Evolutionary conservation across 495 filamentous ascomycete genomes (phyloP), one percentile per base, ranked within the genome.

Genomic region (Daldinia decipiens): DNA sequence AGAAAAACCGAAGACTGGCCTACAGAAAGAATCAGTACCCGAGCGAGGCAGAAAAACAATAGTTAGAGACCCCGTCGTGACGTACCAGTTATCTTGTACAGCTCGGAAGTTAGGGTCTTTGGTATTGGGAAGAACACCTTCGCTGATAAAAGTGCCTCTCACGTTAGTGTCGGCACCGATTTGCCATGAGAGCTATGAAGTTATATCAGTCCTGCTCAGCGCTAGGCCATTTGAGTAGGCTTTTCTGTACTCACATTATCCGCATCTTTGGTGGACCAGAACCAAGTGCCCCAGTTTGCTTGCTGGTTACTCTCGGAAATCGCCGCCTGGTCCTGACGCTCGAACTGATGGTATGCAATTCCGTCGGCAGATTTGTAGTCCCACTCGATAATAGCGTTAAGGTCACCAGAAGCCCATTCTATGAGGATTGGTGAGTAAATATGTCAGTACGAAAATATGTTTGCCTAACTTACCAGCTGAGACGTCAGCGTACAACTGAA

Each of bases 1-100:
- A 24, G 91, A 86, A 75, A 96, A 97, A 0, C 91, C 93, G 81
- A 98, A 97, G 12, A 96, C 92, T 0, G 95, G 95, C 81, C 83
- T 85, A 32, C 0, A 9, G n/a, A 21, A 56, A 13, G 19, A 11
- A 53, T 79, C 11, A 80, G 74, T 45, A 40, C 43, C 17, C 58
- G 17, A 65, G 11, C 50, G 15, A 15, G 45, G 15, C 1, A 15
- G 32, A 26, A 38, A 26, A 63, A 15, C 61, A 12, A 34, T 45
- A 57, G 27, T 21, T 6, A 45, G 15, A 17, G 26, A 39, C n/a
- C n/a, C 29, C 19, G 26, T 34, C 21, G 40, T 26, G 19, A 55
- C 75, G 31, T 73, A 84, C 83, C 91, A 91, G 45, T 90, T 84
- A 31, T 93, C 87, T 72, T 87, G 86, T 64, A 97, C 90, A 7